Base-by-base conservation (phyloP, 179 eudicot species). In the Silene vulgaris region DNA sequence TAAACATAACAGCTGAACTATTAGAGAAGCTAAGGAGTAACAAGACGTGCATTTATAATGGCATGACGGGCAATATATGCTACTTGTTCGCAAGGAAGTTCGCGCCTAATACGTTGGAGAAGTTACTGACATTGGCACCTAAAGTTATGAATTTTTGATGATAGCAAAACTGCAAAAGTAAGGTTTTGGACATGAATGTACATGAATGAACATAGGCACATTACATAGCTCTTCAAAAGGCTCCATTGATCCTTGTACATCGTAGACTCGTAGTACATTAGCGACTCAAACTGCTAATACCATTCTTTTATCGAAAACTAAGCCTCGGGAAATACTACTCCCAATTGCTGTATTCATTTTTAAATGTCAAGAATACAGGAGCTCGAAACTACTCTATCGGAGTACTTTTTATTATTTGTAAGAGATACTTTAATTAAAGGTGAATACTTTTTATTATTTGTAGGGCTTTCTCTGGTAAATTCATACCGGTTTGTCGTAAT, bases 81-180 rank as follows among this genome's bases (percentile, higher is more conserved):
- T 82, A 35, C 79, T 78, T 90, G 84, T 90, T 90, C 78, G 94
- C 90, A 7, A 90, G 96, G 80, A 89, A 90, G 80, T 86, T 90
- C 56, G 72, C 85, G 19, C 80, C 83, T 28, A 48, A 75, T 75
- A 69, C 94, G 2, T 77, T 90, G 80, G 86, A 83, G 48, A 84
- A 91, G 80, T 35, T 90, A 65, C 4, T 86, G 77, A 84, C 80
- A 74, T 74, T 86, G 69, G 88, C 91, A 23, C 88, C 90, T 13
- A 68, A 74, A 65, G 73, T 85, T 17, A 77, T 85, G 89, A 80
- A 77, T 20, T 81, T 76, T 45, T 81, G 74, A 75, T 14, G 72
- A 68, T 19, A 0, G 13, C 20, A 14, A 43, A 20, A 1, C 7
- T 17, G 13, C 20, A 14, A 43, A 20, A 1, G 16, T 17, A 13